Conservation (phyloP, 1,284 basidiomycete species). For the Earliella scabrosa region DNA sequence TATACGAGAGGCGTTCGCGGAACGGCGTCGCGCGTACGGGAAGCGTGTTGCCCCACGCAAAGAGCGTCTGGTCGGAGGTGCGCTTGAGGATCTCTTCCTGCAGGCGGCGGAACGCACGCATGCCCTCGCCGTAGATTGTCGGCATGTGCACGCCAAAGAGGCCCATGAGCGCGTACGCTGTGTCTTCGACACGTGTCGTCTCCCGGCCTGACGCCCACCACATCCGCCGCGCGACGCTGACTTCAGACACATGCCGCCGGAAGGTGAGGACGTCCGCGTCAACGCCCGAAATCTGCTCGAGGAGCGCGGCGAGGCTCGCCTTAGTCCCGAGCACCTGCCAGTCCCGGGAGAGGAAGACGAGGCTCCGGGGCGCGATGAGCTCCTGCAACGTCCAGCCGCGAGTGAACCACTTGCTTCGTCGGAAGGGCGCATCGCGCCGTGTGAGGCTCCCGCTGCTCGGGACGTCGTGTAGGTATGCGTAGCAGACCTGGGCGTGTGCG, state of each 20-base stretch:
- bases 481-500: constrained; percentile 12
- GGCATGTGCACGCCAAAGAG: constrained; percentile 24
- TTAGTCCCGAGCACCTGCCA: constrained; percentile 21
- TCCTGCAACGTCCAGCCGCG: constrained; percentile 24
- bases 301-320: constrained; percentile 16
- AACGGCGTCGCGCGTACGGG: constrained; percentile 13
- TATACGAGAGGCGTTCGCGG: constrained; percentile 9
- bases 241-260: constrained; percentile 14
- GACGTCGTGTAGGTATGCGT: constrained; percentile 15
- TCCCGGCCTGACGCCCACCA: constrained; percentile 18
- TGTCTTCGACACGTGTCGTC: constrained; percentile 21
- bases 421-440: constrained; percentile 2
- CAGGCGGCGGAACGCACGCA: constrained; percentile 16
- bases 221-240: constrained; percentile 24
- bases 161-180: constrained; percentile 24
- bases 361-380: constrained; percentile 20
- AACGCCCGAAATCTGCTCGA: constrained; percentile 21
- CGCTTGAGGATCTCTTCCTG: constrained; percentile 22
- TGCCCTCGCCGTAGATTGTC: constrained; percentile 22
- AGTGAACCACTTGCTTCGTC: constrained; percentile 20
- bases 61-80: constrained; percentile 23
- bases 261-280: constrained; percentile 22
- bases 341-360: constrained; percentile 18
- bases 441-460: not conserved
- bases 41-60: constrained; percentile 20